Evolutionary conservation across 352 stramenopile genomes (phyloP).

Genomic region (Globisporangium echinulatum): DNA sequence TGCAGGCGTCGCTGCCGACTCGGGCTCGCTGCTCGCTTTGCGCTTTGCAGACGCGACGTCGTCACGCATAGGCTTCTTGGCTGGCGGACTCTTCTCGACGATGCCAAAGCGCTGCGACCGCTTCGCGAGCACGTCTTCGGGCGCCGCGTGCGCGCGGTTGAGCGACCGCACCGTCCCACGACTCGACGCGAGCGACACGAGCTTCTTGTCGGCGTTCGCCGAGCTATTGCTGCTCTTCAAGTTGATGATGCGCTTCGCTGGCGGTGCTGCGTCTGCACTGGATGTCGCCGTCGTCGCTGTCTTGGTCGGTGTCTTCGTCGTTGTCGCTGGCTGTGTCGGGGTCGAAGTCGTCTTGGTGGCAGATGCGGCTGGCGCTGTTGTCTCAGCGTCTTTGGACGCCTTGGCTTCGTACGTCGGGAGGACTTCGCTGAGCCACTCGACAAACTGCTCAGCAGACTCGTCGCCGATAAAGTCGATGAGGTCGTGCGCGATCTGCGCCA

Average conservation of each 20-base stretch:
- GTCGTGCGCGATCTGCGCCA: slow-evolving; percentile 76
- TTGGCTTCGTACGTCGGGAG: slow-evolving; percentile 44
- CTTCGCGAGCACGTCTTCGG: slow-evolving; percentile 51
- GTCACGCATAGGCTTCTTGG: slow-evolving; percentile 17
- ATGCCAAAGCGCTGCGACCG: slow-evolving; percentile 75
- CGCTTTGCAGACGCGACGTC: slow-evolving; percentile 10
- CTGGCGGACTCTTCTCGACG: slow-evolving; percentile 27
- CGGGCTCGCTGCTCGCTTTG: slow-evolving; percentile 13
- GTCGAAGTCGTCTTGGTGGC: slow-evolving; percentile 8
- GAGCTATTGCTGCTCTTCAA: slow-evolving; percentile 40
- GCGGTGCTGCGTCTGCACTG: background rate
- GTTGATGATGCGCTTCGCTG: slow-evolving; percentile 52
- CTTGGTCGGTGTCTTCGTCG: slow-evolving; percentile 11
- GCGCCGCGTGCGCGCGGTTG: slow-evolving; percentile 28
- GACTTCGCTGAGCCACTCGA: slow-evolving; percentile 55
- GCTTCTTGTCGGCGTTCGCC: slow-evolving; percentile 31
- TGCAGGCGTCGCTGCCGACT: slow-evolving; percentile 3
- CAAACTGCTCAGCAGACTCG: slow-evolving; percentile 67
- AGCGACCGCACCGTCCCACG: slow-evolving; percentile 51
- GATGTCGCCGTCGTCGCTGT: background rate
- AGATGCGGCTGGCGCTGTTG: slow-evolving; percentile 6
- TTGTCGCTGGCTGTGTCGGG: slow-evolving; percentile 1
- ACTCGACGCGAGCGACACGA: slow-evolving; percentile 35
- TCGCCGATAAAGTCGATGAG: slow-evolving; percentile 83
- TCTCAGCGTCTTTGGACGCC: slow-evolving; percentile 6